phyloP scores from a whole-genome alignment of 2,329 filamentous ascomycete genomes.

The Ophiostoma triangulosporum region DNA sequence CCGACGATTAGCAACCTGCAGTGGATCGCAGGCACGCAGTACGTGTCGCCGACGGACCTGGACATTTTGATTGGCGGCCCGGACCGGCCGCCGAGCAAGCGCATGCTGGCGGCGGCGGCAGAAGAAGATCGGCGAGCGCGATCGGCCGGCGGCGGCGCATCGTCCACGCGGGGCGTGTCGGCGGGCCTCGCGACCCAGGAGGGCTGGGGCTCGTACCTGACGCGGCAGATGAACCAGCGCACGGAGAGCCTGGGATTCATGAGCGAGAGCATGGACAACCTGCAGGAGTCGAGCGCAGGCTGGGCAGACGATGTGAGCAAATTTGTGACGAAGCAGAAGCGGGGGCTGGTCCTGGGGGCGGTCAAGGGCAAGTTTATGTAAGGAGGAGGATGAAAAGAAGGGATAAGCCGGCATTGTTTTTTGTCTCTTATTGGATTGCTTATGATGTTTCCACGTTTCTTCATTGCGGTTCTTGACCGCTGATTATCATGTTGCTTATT shows the following conservation, averaged over 20 bases:
- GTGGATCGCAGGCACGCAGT: conserved; percentile 92
- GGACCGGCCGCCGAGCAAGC: conserved; percentile 75
- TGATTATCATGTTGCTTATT: too few relatives aligned
- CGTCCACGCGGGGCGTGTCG: conserved; percentile 11
- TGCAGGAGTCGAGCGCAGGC: conserved; percentile 66
- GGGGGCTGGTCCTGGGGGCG: conserved; percentile 62
- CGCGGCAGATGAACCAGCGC: conserved; percentile 74
- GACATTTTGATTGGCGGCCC: conserved; percentile 84
- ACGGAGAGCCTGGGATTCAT: conserved; percentile 77
- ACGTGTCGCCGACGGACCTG: conserved; percentile 74
- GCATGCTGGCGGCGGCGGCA: conserved; percentile 69
- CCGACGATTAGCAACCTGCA: conserved; percentile 92
- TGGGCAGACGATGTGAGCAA: conserved; percentile 86
- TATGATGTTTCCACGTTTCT: too few relatives aligned
- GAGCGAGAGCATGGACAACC: conserved; percentile 69
- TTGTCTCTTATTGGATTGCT: too few relatives aligned
- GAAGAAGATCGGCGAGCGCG: conserved; percentile 54
- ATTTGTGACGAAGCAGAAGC: conserved; percentile 77
- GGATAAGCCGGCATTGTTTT: too few relatives aligned
- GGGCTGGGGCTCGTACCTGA: conserved; percentile 66
- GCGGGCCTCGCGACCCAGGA: conserved; percentile 31
- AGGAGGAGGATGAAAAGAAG: too few relatives aligned
- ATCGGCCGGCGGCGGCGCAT: conserved; percentile 19
- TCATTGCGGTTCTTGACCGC: too few relatives aligned
- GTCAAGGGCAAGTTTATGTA: conserved; percentile 43